Conservation (phyloP, 2,329 filamentous ascomycete genomes). For the Rutstroemia sp. region DNA sequence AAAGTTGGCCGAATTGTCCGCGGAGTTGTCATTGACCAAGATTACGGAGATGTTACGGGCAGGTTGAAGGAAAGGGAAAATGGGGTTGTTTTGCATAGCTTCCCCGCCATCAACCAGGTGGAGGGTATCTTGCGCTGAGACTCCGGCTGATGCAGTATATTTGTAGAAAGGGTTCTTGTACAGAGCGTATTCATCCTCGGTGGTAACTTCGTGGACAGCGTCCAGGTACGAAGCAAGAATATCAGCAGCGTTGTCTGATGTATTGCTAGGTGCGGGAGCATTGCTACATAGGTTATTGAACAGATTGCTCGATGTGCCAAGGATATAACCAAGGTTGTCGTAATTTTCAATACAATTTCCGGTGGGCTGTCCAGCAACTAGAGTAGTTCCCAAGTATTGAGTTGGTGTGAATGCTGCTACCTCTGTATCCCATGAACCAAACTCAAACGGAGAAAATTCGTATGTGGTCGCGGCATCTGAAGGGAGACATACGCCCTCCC, state of each 20-base stretch:
- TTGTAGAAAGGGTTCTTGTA: constrained; percentile 57
- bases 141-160: constrained; percentile 31
- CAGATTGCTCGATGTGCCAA: constrained; percentile 37
- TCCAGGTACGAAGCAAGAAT: constrained; percentile 28
- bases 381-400: constrained; percentile 51
- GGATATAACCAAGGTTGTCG: constrained; percentile 41
- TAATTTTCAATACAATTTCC: constrained; percentile 38
- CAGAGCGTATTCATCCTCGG: constrained; percentile 32
- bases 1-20: constrained; percentile 32
- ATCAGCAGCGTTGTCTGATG: constrained; percentile 14
- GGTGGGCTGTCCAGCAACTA: constrained; percentile 40
- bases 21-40: constrained; percentile 38
- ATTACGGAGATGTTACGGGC: constrained; percentile 34
- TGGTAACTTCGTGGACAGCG: constrained; percentile 24
- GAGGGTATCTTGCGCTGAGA: constrained; percentile 31
- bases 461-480: constrained; percentile 50
- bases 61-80: constrained; percentile 40
- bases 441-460: constrained; percentile 60
- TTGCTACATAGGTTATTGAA: constrained; percentile 29
- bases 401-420: constrained; percentile 53
- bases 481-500: constrained; percentile 32
- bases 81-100: constrained; percentile 37
- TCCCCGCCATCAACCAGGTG: constrained; percentile 40
- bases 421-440: constrained; percentile 55
- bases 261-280: constrained; percentile 11